Evolutionary conservation across 2,329 filamentous ascomycete species (phyloP), one percentile per base, ranked within the genome.

Genomic region (Ascochyta koolunga): DNA sequence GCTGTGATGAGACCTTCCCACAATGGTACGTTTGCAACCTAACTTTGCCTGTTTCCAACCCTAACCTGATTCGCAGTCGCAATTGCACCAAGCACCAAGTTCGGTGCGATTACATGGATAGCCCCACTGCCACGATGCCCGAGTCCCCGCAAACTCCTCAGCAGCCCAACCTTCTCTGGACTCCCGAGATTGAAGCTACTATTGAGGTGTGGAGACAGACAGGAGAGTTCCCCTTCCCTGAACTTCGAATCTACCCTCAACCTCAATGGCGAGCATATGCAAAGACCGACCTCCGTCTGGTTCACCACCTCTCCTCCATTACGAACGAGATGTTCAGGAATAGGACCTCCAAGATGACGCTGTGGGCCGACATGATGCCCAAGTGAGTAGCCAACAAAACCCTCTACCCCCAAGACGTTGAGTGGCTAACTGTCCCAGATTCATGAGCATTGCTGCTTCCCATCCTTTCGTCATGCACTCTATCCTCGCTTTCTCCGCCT

Each of bases 71-170:
- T 22, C 56, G 16, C 70, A 96, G 93, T 80, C 91, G 91, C 70
- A 99, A 99, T 78, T 99, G 95, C 79, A 97, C 93, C 58, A 99
- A 98, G 79, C 95, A 99, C 79, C 96, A 97, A 80, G 95, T 96
- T 68, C 90, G 93, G 70, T 99, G 95, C 78, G 95, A 96, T 67
- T 99, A 98, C 80, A 96, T 96, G 83, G 93, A 98, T 73, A 87
- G 88, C 70, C 85, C 89, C 42, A 82, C 85, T 39, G 82, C 88
- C 53, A 87, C 89, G 57, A 77, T 78, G 43, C 82, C 84, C 61
- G 82, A 82, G 59, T 79, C 77, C 51, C 73, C 78, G 46, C 76
- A 76, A 54, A 77, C 80, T 58, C 79, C 81, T 39, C 80, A 82
- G 59, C 78, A 81, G 57, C 80, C 83, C 18, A 82, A 86, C 64